Evolutionary conservation across 2,329 filamentous ascomycete genomes (phyloP).

Genomic region (Chaetomiaceae sp.): DNA sequence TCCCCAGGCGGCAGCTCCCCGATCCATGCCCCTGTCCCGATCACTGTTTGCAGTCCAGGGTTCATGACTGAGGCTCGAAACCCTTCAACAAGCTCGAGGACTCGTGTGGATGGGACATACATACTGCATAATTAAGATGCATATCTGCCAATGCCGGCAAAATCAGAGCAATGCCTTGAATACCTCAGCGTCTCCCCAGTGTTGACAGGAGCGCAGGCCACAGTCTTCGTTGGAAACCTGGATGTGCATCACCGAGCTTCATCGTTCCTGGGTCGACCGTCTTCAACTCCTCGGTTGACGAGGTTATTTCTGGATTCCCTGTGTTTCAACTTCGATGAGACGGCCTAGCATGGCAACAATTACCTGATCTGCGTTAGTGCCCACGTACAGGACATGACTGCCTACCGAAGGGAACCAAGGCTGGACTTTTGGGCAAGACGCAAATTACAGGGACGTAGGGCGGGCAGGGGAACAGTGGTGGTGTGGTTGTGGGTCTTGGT

Average conservation of each 20-base stretch:
- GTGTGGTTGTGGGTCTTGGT: constrained; percentile 4
- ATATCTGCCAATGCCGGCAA: constrained; percentile 31
- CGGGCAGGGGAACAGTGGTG: constrained; percentile 3
- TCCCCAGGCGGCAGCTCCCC: not conserved
- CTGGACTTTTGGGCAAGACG: not conserved
- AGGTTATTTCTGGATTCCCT: too few species aligned
- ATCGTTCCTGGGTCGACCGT: constrained; percentile 20
- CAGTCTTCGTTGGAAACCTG: constrained; percentile 21
- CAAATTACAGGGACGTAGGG: constrained; percentile 12
- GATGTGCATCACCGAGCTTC: constrained; percentile 16
- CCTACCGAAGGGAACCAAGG: too few species aligned
- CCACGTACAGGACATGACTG: too few species aligned
- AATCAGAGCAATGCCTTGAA: constrained; percentile 27
- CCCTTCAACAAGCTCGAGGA: not conserved
- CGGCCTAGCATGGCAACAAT: too few species aligned
- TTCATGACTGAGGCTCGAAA: constrained; percentile 7
- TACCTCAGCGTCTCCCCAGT: constrained; percentile 18
- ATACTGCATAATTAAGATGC: constrained; percentile 27
- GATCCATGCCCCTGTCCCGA: constrained; percentile 10
- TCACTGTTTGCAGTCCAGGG: constrained; percentile 11
- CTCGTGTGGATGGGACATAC: constrained; percentile 15
- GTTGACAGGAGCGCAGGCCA: constrained; percentile 13
- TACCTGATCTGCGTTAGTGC: too few species aligned
- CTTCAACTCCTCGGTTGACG: too few species aligned
- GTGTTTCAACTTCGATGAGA: too few species aligned